phyloP scores from a whole-genome alignment of 495 filamentous ascomycete genomes.

The Neurospora sp. region DNA sequence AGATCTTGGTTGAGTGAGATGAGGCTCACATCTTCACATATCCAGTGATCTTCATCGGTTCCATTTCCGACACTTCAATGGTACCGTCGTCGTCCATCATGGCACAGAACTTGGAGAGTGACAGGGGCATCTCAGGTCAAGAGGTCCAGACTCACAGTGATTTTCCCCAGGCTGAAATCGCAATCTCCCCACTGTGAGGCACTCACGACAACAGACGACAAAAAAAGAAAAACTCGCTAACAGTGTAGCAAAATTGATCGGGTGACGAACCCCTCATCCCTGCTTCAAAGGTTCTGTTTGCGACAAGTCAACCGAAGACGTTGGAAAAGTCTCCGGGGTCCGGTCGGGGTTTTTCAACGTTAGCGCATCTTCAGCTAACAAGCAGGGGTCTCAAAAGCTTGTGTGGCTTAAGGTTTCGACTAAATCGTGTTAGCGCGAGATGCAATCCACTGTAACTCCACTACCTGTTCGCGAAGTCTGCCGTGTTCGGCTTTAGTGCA shows the following conservation, averaged over 20 bases:
- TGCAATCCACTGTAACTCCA: background rate
- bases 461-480: background rate
- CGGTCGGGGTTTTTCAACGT: background rate
- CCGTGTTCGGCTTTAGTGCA: background rate
- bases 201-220: background rate
- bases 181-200: background rate
- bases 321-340: background rate
- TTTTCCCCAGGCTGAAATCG: background rate
- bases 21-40: background rate
- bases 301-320: background rate
- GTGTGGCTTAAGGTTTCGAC: background rate
- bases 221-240: background rate
- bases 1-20: background rate
- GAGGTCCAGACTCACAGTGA: background rate
- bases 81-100: background rate
- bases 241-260: background rate
- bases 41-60: background rate
- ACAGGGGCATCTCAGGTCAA: background rate
- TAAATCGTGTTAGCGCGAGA: background rate
- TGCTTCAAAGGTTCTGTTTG: background rate
- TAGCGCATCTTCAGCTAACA: background rate
- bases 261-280: background rate
- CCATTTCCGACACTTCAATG: background rate
- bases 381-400: background rate
- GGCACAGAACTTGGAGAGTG: background rate